Evolutionary conservation across 1,284 basidiomycete genomes (phyloP), one percentile per base, ranked within the genome.

Genomic region (Ceratobasidium sp.): DNA sequence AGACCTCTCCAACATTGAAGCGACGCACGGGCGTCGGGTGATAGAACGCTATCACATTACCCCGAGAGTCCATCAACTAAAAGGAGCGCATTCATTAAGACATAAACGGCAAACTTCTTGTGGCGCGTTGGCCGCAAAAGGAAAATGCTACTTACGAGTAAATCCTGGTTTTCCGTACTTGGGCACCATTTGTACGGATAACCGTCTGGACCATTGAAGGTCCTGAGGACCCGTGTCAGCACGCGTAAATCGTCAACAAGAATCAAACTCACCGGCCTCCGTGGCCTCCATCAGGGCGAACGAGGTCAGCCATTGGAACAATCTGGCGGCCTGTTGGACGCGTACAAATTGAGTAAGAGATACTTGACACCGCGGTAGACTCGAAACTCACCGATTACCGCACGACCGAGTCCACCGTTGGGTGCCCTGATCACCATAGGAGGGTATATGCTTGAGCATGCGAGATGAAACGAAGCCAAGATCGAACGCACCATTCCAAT

Each of bases 1-100:
- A 88, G 35, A 92, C 91, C 22, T 93, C 90, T 72, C 91, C 91
- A 72, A 92, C 84, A 76, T 90, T 88, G 81, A 90, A 92, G 73
- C 88, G 86, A 69, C 87, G 87, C 68, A 86, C 86, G 73, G 87
- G 85, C 70, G 86, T 87, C 58, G 88, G 88, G 69, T 87, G 87
- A 81, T 88, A 90, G 78, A 90, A 88, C 40, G 91, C 91, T 74
- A 93, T 87, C 69, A 88, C 82, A 73, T 82, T 85, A 73, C 83
- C 84, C 74, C 84, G 84, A 34, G 84, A 81, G 78, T 93, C 91
- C 78, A 88, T 85, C 72, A 93, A 81, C 91, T 93, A 54, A 13
- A 68, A 27, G 76, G 72, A 32, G 34, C 32, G 35, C 25, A 47
- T 67, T 67, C 38, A 67, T 67, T 31, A 34, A 42, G 49, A 65